phyloP scores from a whole-genome alignment of 805 yeast species.

The Pichia exigua region DNA sequence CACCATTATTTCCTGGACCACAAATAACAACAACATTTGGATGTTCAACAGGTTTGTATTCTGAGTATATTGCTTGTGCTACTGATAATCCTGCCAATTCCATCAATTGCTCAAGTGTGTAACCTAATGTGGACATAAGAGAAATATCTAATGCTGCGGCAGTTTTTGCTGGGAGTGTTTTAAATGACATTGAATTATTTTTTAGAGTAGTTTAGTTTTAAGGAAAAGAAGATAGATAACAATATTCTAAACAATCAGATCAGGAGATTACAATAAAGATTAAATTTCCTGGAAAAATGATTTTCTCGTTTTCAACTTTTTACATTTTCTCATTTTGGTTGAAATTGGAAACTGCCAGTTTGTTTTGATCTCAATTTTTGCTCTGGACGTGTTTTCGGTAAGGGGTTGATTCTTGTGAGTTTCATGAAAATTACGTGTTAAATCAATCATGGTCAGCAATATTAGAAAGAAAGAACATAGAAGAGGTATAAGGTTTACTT shows the following conservation, averaged over 20 bases:
- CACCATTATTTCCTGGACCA: conserved; percentile 97
- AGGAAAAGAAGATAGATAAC: not conserved
- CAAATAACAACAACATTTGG: conserved; percentile 51
- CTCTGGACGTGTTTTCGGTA: not conserved
- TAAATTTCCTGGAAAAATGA: not conserved
- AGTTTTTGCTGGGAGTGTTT: conserved; percentile 38
- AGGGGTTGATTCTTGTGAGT: not conserved
- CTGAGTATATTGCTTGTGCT: conserved; percentile 71
- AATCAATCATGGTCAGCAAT: conserved; percentile 8
- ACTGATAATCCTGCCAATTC: conserved; percentile 94
- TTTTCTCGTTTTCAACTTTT: not conserved
- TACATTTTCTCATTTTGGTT: not conserved
- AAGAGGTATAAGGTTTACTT: conserved; percentile 66
- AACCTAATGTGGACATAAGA: conserved; percentile 72
- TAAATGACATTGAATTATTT: conserved; percentile 17
- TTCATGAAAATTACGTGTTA: not conserved
- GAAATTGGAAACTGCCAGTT: not conserved
- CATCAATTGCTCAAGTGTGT: conserved; percentile 84
- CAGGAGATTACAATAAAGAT: not conserved
- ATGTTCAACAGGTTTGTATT: conserved; percentile 46
- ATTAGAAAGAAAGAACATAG: conserved; percentile 60
- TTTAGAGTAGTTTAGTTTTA: not conserved
- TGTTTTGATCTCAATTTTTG: not conserved
- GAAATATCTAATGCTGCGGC: conserved; percentile 82
- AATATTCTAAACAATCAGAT: not conserved